Percentiles rank a stretch among this genome's conserved stretches.
These are phyloP conservation scores for Hymenoscyphus fructigenus DNA, from an alignment of 2,329 filamentous ascomycete species.

Conservation along the genomic window DNA sequence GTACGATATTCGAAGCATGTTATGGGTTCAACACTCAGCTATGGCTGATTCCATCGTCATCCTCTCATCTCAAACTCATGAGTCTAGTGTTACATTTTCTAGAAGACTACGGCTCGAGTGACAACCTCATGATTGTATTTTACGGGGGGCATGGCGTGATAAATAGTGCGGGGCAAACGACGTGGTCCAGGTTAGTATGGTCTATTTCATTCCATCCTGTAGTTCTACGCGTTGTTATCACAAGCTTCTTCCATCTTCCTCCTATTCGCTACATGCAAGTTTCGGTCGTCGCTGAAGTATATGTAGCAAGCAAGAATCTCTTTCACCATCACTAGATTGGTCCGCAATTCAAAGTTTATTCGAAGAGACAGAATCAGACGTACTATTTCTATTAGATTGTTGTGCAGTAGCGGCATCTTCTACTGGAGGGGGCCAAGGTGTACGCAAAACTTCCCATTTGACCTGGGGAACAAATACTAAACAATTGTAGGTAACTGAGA, in stretches of 20 bases:
- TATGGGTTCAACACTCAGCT: constrained; percentile 28
- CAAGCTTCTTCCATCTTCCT: too few relatives aligned
- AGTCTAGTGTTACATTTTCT: constrained; percentile 24
- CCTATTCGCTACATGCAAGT: too few relatives aligned
- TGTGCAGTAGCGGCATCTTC: constrained; percentile 10
- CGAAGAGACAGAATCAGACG: constrained; percentile 15
- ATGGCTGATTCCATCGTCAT: constrained; percentile 28
- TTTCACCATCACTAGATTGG: constrained; percentile 15
- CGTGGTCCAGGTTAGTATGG: constrained; percentile 21
- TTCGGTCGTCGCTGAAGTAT: not conserved
- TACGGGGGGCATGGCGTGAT: constrained; percentile 29
- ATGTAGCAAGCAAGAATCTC: constrained; percentile 11
- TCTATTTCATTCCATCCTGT: not conserved
- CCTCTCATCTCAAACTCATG: constrained; percentile 29
- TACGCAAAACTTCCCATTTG: too few relatives aligned
- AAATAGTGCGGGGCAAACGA: constrained; percentile 23
- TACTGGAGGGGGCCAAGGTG: constrained; percentile 8
- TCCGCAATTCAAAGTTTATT: constrained; percentile 14
- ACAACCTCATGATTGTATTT: constrained; percentile 29
- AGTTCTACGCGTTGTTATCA: too few relatives aligned
- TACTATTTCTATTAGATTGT: constrained; percentile 17
- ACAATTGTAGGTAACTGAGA: constrained; percentile 16
- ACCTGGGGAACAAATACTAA: too few relatives aligned
- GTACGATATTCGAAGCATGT: constrained; percentile 21
- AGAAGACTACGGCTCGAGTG: constrained; percentile 18